A percentile compares a stretch with the other conserved stretches of the same genome.
Conservation (phyloP, 805 yeast species). For the Diddensiella caesifluorescens region DNA sequence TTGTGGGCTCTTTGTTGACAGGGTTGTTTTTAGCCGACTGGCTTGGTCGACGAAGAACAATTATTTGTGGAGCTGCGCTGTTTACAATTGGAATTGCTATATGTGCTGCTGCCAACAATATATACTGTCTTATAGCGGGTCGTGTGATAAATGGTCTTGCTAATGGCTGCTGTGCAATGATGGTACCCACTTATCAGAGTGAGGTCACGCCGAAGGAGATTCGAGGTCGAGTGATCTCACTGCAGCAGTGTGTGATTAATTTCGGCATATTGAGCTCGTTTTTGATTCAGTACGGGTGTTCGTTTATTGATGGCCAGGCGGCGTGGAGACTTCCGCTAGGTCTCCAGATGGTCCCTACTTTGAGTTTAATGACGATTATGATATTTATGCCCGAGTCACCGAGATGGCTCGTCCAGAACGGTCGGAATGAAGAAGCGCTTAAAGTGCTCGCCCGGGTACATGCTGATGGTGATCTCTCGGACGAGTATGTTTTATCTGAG, state of each 20-base stretch:
- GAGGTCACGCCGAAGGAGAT: slow-evolving; percentile 61
- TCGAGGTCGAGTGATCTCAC: slow-evolving; percentile 61
- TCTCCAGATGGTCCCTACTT: slow-evolving; percentile 53
- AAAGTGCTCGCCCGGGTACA: slow-evolving; percentile 48
- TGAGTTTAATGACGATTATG: slow-evolving; percentile 55
- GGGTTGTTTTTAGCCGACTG: slow-evolving; percentile 55
- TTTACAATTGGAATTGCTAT: slow-evolving; percentile 56
- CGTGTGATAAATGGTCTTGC: slow-evolving; percentile 70
- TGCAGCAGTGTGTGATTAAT: slow-evolving; percentile 59
- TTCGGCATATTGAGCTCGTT: slow-evolving; percentile 71
- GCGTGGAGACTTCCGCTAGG: slow-evolving; percentile 78
- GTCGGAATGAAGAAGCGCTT: slow-evolving; percentile 40
- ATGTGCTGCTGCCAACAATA: slow-evolving; percentile 44
- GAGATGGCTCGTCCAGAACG: slow-evolving; percentile 69
- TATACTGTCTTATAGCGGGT: slow-evolving; percentile 68
- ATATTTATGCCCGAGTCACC: slow-evolving; percentile 79
- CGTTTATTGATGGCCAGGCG: slow-evolving; percentile 44
- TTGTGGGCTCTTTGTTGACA: slow-evolving; percentile 32
- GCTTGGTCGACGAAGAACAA: slow-evolving; percentile 59
- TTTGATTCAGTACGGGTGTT: slow-evolving; percentile 69
- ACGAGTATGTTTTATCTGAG: slow-evolving; percentile 33
- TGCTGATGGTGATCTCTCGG: slow-evolving; percentile 27
- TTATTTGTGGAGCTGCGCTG: slow-evolving; percentile 49
- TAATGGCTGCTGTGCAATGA: slow-evolving; percentile 67
- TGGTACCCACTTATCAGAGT: slow-evolving; percentile 76